Evolutionary conservation across 2,329 filamentous ascomycete species (phyloP).

Genomic region (Ophiostoma piceae): DNA sequence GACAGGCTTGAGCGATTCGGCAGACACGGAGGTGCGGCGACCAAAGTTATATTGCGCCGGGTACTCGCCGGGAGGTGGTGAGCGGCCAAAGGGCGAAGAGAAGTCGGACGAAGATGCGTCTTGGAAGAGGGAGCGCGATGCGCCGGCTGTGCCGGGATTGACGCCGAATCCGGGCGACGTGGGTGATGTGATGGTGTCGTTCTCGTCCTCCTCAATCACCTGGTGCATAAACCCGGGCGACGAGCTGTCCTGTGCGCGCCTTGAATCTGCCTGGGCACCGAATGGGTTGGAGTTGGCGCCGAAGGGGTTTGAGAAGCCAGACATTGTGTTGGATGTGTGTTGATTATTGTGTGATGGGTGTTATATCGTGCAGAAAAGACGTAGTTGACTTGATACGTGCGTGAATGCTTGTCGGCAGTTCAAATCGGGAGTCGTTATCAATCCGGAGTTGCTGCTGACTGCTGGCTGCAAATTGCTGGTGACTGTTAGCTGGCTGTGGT

Average conservation of each 20-base stretch:
- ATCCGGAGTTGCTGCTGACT: too few species aligned
- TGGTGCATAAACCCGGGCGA: slow-evolving; percentile 37
- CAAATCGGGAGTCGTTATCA: not conserved
- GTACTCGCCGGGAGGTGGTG: slow-evolving; percentile 60
- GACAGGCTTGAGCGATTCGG: slow-evolving; percentile 88
- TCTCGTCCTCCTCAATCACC: slow-evolving; percentile 79
- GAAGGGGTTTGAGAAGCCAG: slow-evolving; percentile 71
- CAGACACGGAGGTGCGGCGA: slow-evolving; percentile 91
- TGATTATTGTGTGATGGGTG: not conserved
- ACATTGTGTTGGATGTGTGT: slow-evolving; percentile 46
- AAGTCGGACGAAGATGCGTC: slow-evolving; percentile 16
- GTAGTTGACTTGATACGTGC: not conserved
- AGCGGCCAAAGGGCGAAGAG: slow-evolving; percentile 49
- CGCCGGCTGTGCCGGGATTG: slow-evolving; percentile 9
- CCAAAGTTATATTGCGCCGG: slow-evolving; percentile 91
- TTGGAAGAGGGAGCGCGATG: slow-evolving; percentile 17
- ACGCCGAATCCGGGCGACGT: slow-evolving; percentile 46
- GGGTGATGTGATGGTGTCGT: slow-evolving; percentile 63
- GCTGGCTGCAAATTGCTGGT: not conserved
- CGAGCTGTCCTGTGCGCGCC: slow-evolving; percentile 17
- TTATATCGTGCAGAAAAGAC: not conserved
- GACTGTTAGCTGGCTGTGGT: not conserved
- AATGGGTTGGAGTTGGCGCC: slow-evolving; percentile 68
- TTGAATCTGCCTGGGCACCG: slow-evolving; percentile 42
- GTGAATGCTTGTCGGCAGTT: not conserved